Evolutionary conservation across 768 basidiomycete species (phyloP), one percentile per base, ranked within the genome.

Genomic region (Boletus fagicola): DNA sequence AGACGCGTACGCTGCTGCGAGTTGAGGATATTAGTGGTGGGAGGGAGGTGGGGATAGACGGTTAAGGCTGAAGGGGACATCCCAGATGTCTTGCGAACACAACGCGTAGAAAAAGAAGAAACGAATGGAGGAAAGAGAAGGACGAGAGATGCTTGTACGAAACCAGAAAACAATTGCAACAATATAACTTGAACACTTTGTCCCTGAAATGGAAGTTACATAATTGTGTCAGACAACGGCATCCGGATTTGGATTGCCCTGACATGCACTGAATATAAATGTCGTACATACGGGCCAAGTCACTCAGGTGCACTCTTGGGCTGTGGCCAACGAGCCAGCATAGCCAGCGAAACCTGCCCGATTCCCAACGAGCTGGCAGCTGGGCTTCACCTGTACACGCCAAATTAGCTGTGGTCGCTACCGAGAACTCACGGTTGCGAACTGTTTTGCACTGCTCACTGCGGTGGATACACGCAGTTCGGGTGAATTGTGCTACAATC

Each of bases 11-110:
- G 75, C 40, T 75, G 68, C 35, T 67, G 61, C 0, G 70, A 54
- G 24, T 69, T 57, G 31, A 76, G 71, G 31, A 31, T 53, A 40
- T 76, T 76, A 30, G 64, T 65, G n/a, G 75, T 76, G 4, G 74
- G 72, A 4, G 75, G 75, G 15, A 67, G 75, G 28, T 54, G 58
- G 6, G 64, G 50, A 53, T 55, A 52, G 10, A 63, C 53, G 13
- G 62, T 46, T 7, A 62, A 67, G 12, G 62, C n/a, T 18, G 59
- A 49, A 28, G 62, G 50, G 42, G 66, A 63, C 68, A 74, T 72
- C 53, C 7, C 57, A 42, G 55, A 67, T 53, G 51, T 58, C 54
- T 49, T 18, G 43, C 16, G 46, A 20, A n/a, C 18, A 30, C 53
- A 46, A 45, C 16, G 5, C 16, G 20, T 16, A 43, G 51, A n/a